These are phyloP conservation scores for Trifolium pratense DNA, from an alignment of 306 rosid genomes.

Conservation along the genomic window DNA sequence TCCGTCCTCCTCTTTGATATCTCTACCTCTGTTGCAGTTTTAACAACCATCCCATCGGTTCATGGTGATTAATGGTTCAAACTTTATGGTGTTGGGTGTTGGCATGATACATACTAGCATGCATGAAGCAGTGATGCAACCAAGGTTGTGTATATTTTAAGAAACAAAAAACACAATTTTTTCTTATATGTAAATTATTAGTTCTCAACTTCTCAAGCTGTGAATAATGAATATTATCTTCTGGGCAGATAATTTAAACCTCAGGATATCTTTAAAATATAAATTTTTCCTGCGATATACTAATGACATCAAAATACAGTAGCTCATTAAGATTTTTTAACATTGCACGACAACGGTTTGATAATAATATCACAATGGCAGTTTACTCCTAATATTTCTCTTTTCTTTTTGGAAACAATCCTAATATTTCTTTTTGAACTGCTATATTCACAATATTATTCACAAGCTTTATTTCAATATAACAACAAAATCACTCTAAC, in stretches of 20 bases:
- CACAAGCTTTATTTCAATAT: conserved; percentile 20
- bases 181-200: no score
- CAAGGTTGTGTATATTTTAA: not conserved
- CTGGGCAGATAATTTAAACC: not conserved
- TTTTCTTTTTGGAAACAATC: not conserved
- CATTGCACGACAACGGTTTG: not conserved
- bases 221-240: not conserved
- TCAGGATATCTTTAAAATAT: not conserved
- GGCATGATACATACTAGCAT: not conserved
- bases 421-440: not conserved
- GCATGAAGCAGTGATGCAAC: not conserved
- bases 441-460: conserved; percentile 40
- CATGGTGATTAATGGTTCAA: not conserved
- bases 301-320: not conserved
- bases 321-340: no score
- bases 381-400: not conserved
- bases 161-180: not conserved
- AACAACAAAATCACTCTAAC: not conserved
- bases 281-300: not conserved
- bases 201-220: not conserved
- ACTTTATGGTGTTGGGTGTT: not conserved
- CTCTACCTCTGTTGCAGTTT: not conserved
- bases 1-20: not conserved
- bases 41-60: not conserved
- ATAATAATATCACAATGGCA: not conserved